Evolutionary conservation across 2,329 filamentous ascomycete species (phyloP), one percentile per base, ranked within the genome.

Genomic region (Diplocarpon mali): DNA sequence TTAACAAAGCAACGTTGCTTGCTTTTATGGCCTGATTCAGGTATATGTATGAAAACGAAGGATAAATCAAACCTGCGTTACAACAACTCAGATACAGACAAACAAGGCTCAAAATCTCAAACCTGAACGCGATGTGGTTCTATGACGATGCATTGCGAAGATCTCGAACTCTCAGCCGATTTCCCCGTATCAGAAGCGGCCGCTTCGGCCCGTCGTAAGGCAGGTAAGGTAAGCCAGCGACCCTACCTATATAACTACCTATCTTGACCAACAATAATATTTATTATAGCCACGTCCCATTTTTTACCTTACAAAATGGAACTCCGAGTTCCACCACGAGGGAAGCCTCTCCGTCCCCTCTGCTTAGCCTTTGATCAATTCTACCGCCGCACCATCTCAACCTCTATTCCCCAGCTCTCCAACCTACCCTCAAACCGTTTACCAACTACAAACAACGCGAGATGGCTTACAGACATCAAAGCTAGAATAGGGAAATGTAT

Each of bases 401-500:
- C 39, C 16, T 34, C 36, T 14, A 20, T 14, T 10, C 34, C 15
- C 27, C 44, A 16, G 10, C 36, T 11, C 42, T 38, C 27, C 27
- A 42, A 39, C 17, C 15, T 31, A n/a, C 17, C 41, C 16, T 39
- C 32, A 17, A 20, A 30, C 10, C 40, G 29, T 38, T 32, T 37
- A 49, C 41, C 35, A 35, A 38, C 30, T 44, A 42, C 57, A 48
- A 40, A 34, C 16, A 45, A 45, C 15, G 39, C 54, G 59, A 38
- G 14, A 70, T 92, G 85, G 85, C 75, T 88, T 30, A 74, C 78
- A 4, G 74, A 81, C 47, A 72, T 82, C 35, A 82, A 79, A 58
- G 58, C 67, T 12, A 73, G 85, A 14, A 67, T 90, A 24, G 85
- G 84, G 2, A 80, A 78, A 64, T 89, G 85, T 61, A 76, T 90